Evolutionary conservation across 805 yeast species (phyloP).

Genomic region (Candida dendrica): DNA sequence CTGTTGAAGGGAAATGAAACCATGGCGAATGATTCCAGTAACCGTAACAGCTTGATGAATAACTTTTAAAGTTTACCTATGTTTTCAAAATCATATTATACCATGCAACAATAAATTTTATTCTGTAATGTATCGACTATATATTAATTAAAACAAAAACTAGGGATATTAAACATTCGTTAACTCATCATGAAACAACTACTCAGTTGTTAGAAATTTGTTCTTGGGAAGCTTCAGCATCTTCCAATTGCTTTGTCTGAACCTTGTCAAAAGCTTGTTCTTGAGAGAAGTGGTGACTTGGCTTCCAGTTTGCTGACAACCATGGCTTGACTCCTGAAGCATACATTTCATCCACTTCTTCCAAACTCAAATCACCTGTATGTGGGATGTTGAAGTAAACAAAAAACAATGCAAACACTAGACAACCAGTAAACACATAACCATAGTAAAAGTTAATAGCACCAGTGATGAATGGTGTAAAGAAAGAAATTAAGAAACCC

Average conservation of each 20-base stretch:
- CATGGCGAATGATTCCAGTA: too few species aligned
- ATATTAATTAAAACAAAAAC: neutral
- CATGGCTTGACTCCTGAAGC: slow-evolving; percentile 35
- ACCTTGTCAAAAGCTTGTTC: slow-evolving; percentile 17
- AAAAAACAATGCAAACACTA: slow-evolving; percentile 52
- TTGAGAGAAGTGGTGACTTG: slow-evolving; percentile 28
- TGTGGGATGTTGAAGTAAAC: slow-evolving; percentile 70
- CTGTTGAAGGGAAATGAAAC: neutral
- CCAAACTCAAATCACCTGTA: slow-evolving; percentile 76
- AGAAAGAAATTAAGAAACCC: slow-evolving; percentile 58
- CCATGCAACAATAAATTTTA: too few species aligned
- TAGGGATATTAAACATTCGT: neutral
- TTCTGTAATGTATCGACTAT: too few species aligned
- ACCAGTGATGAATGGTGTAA: slow-evolving; percentile 66
- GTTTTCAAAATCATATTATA: too few species aligned
- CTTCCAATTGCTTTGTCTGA: slow-evolving; percentile 11
- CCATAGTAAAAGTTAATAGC: slow-evolving; percentile 70
- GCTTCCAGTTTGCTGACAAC: slow-evolving; percentile 46
- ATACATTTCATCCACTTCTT: slow-evolving; percentile 69
- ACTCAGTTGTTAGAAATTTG: neutral
- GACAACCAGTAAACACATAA: slow-evolving; percentile 54
- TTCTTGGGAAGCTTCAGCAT: neutral
- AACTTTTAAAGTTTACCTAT: too few species aligned
- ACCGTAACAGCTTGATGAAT: too few species aligned
- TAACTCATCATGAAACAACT: neutral